phyloP scores from a whole-genome alignment of 768 basidiomycete genomes.

The Boletus rufocinnamomeus region DNA sequence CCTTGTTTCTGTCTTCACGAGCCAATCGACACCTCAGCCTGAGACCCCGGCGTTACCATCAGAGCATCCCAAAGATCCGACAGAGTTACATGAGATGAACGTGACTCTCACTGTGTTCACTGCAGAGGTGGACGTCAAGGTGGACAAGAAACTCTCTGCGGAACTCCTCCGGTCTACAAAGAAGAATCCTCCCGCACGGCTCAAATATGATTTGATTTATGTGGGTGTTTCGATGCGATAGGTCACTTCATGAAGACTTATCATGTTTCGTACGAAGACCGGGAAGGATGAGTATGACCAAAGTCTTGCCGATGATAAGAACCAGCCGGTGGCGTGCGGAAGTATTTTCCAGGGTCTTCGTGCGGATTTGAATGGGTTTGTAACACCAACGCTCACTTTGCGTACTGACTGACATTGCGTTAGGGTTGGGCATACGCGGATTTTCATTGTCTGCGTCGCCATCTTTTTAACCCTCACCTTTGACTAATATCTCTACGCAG shows the following conservation, averaged over 20 bases:
- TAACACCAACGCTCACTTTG: background rate
- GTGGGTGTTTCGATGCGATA: conserved; percentile 8
- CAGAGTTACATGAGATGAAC: conserved; percentile 24
- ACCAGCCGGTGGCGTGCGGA: conserved; percentile 58
- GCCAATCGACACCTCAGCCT: conserved; percentile 15
- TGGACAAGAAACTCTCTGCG: conserved; percentile 62
- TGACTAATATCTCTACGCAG: background rate
- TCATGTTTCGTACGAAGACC: conserved; percentile 48
- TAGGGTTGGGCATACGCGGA: conserved; percentile 14
- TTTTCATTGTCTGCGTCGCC: conserved; percentile 12
- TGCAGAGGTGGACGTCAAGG: conserved; percentile 53
- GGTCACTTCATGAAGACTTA: background rate
- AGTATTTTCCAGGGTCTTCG: conserved; percentile 87
- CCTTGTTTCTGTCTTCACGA: conserved; percentile 32
- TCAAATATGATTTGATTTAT: conserved; percentile 85
- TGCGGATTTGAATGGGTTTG: conserved; percentile 82
- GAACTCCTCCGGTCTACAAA: conserved; percentile 92
- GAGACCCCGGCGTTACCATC: conserved; percentile 11
- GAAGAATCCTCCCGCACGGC: conserved; percentile 81
- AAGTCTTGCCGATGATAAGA: conserved; percentile 66
- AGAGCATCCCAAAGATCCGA: conserved; percentile 26
- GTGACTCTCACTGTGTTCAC: conserved; percentile 38
- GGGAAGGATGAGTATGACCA: conserved; percentile 80
- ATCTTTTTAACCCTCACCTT: background rate
- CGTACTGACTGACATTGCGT: background rate